phyloP scores from a whole-genome alignment of 1,284 basidiomycete genomes.

The Singerocomus inundabilis region DNA sequence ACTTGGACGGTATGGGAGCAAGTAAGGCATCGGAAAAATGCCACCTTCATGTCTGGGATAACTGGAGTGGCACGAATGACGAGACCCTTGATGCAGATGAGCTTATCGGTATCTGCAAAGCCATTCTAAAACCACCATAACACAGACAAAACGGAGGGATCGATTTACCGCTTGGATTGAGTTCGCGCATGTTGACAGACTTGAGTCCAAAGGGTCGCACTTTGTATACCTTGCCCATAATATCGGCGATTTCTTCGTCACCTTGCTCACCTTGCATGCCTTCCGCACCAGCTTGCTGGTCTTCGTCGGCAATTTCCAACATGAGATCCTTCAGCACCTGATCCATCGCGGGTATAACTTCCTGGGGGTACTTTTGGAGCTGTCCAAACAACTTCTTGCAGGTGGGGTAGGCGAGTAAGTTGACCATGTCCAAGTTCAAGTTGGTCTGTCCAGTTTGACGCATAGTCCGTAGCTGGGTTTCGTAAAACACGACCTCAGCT shows the following conservation, averaged over 20 bases:
- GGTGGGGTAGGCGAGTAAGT: constrained; percentile 87
- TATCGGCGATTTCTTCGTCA: constrained; percentile 77
- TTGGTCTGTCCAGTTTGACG: constrained; percentile 89
- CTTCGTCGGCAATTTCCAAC: constrained; percentile 77
- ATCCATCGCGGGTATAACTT: constrained; percentile 96
- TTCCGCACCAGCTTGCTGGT: constrained; percentile 63
- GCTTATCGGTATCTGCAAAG: constrained; percentile 88
- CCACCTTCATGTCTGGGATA: constrained; percentile 98
- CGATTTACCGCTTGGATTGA: constrained; percentile 80
- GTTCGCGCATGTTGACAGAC: constrained; percentile 85
- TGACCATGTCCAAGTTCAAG: constrained; percentile 88
- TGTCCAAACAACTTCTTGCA: constrained; percentile 80
- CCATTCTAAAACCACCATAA: constrained; percentile 5
- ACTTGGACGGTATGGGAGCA: constrained; percentile 95
- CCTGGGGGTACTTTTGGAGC: constrained; percentile 91
- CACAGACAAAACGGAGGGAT: background rate
- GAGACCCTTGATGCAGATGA: constrained; percentile 93
- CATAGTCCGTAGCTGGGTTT: constrained; percentile 83
- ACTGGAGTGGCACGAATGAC: constrained; percentile 97
- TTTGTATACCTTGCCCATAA: constrained; percentile 84
- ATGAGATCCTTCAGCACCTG: constrained; percentile 91
- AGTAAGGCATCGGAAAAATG: constrained; percentile 97
- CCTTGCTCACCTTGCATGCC: constrained; percentile 72
- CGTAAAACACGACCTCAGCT: constrained; percentile 73
- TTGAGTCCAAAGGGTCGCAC: constrained; percentile 87